Evolutionary conservation across 495 filamentous ascomycete genomes (phyloP).

Genomic region (Cladorrhinum samala): DNA sequence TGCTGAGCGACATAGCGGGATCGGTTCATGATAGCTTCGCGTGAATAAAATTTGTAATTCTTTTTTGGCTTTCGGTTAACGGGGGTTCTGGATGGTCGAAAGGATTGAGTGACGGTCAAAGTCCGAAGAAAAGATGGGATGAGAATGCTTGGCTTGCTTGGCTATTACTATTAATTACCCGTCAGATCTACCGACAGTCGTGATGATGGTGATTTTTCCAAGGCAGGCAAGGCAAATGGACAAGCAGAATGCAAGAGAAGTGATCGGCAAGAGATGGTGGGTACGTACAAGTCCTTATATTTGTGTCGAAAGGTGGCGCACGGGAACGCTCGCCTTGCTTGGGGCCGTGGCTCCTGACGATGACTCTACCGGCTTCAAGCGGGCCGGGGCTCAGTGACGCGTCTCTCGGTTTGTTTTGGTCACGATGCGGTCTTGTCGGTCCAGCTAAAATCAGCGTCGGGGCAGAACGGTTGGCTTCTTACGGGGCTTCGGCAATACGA

Average conservation of each 20-base stretch:
- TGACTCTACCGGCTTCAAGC: background rate
- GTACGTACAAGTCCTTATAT: slow-evolving; percentile 11
- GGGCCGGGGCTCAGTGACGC: background rate
- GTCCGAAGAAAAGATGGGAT: background rate
- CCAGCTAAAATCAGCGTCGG: background rate
- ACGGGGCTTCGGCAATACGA: background rate
- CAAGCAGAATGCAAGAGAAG: slow-evolving; percentile 1
- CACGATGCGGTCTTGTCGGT: background rate
- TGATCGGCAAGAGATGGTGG: slow-evolving; percentile 7
- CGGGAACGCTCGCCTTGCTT: slow-evolving; percentile 4
- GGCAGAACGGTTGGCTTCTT: background rate
- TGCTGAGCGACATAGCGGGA: slow-evolving; percentile 11
- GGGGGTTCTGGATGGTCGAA: background rate
- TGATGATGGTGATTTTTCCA: background rate
- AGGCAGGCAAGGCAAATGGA: background rate
- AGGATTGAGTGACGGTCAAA: background rate
- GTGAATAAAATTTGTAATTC: background rate
- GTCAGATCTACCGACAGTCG: slow-evolving; percentile 8
- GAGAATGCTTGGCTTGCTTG: background rate
- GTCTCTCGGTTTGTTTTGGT: slow-evolving; percentile 3
- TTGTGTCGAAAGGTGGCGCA: background rate
- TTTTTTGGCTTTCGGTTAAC: background rate
- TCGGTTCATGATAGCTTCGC: slow-evolving; percentile 9
- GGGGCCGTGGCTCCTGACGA: slow-evolving; percentile 4
- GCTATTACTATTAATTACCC: background rate